Base-by-base conservation (phyloP, 768 basidiomycete species). In the Suillus cothurnatus region DNA sequence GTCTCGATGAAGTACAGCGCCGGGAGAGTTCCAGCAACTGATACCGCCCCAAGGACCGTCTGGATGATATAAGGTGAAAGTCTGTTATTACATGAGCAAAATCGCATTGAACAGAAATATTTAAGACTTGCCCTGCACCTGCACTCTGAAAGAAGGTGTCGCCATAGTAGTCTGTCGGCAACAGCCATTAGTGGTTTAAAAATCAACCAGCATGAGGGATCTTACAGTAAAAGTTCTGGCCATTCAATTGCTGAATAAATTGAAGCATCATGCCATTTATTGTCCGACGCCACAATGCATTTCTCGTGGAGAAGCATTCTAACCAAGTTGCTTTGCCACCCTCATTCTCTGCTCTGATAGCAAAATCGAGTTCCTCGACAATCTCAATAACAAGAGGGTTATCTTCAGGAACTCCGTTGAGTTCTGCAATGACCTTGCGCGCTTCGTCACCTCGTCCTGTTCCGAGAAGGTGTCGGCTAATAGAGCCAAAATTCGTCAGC, bases 251-350 rank as follows among this genome's bases (percentile, higher is more conserved):
- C 68, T 93, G 91, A 61, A 93, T 86, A 71, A 92, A 92, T 68
- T 91, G 90, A 52, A 91, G 75, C 87, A 91, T 90, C 87, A 91
- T 90, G n/a, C 91, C 90, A 66, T 92, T 92, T 39, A 80, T 73
- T 17, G 91, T 93, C 62, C 92, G 83, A 75, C 87, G 89, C 86
- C 89, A 91, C 50, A 93, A 75, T 70, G 81, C 77, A 68, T 91
- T 90, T 52, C 86, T 76, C 5, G 82, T 80, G 1, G 88, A 88
- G 81, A 93, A 93, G 75, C 90, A 91, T 73, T 93, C 92, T 32
- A 81, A 50, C 91, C 91, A 93, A 0, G 87, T 89, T 2, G 90
- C 89, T 71, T 91, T 89, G 8, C 92, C 92, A 26, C 90, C 91
- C 61, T 90, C 88, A 70, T 93, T 94, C 76, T 94, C 92, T 5